These are phyloP conservation scores for Hypoxylon sp. DNA, from an alignment of 2,329 filamentous ascomycete species.

Conservation along the genomic window DNA sequence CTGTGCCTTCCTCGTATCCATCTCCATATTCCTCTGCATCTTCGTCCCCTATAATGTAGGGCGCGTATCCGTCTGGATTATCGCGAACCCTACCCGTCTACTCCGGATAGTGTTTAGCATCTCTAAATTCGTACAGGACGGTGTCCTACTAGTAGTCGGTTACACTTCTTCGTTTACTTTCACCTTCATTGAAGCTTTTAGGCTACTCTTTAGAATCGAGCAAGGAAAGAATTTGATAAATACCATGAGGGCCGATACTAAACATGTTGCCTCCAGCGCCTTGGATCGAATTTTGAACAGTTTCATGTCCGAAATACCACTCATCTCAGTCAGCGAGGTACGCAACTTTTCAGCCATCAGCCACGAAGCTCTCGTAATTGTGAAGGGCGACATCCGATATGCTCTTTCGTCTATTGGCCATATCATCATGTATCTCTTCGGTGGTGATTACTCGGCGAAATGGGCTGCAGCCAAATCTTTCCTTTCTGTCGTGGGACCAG, in stretches of 20 bases:
- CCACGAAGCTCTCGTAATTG: constrained; percentile 75
- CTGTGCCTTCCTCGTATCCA: constrained; percentile 88
- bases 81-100: constrained; percentile 85
- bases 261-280: constrained; percentile 45
- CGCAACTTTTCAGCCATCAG: constrained; percentile 84
- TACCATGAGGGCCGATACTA: constrained; percentile 46
- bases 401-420: constrained; percentile 59
- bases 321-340: constrained; percentile 72
- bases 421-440: constrained; percentile 61
- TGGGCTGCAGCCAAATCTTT: constrained; percentile 44
- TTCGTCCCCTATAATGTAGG: constrained; percentile 95
- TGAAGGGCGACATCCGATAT: constrained; percentile 68
- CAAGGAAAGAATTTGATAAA: constrained; percentile 48
- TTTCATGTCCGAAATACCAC: constrained; percentile 66
- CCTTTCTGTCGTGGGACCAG: constrained; percentile 41
- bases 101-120: constrained; percentile 79
- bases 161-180: constrained; percentile 63
- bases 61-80: constrained; percentile 82
- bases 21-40: constrained; percentile 87
- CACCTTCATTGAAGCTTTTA: constrained; percentile 59
- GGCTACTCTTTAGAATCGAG: constrained; percentile 55
- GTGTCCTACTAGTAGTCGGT: constrained; percentile 75
- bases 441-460: constrained; percentile 60
- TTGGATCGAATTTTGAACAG: constrained; percentile 64
- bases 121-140: constrained; percentile 86